Evolutionary conservation across 2,329 filamentous ascomycete genomes (phyloP).

Genomic region (Rutstroemia sp.): DNA sequence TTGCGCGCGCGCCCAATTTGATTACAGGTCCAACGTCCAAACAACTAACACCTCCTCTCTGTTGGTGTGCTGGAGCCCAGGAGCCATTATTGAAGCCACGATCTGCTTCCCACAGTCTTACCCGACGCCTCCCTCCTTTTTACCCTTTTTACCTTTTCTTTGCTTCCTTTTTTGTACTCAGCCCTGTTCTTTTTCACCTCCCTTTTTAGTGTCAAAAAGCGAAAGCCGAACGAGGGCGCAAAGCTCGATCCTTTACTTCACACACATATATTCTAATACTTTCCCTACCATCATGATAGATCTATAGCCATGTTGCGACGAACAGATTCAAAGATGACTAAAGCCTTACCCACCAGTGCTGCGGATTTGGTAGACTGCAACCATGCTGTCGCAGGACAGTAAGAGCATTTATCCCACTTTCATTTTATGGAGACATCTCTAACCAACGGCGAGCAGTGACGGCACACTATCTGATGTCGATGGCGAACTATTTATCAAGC

Average conservation of each 20-base stretch:
- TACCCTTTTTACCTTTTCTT: no score
- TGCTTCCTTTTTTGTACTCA: slow-evolving; percentile 6
- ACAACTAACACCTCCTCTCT: not conserved
- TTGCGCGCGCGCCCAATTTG: not conserved
- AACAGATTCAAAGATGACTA: slow-evolving; percentile 30
- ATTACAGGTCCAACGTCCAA: not conserved
- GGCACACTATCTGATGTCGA: slow-evolving; percentile 80
- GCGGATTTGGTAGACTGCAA: slow-evolving; percentile 61
- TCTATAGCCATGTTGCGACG: slow-evolving; percentile 18
- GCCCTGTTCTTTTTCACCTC: not conserved
- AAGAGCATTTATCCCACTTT: slow-evolving; percentile 35
- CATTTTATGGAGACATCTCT: slow-evolving; percentile 5
- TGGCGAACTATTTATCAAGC: slow-evolving; percentile 87
- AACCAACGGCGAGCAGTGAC: slow-evolving; percentile 49
- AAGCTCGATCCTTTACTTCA: slow-evolving; percentile 1
- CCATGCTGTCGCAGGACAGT: slow-evolving; percentile 80
- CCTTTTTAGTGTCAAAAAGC: slow-evolving; percentile 7
- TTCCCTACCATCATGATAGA: slow-evolving; percentile 27
- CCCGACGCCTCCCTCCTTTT: not conserved
- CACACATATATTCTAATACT: slow-evolving; percentile 13
- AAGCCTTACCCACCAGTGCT: slow-evolving; percentile 35
- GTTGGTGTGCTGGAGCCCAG: not conserved
- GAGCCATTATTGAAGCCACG: slow-evolving; percentile 14
- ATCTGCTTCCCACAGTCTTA: slow-evolving; percentile 2
- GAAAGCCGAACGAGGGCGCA: slow-evolving; percentile 6